phyloP scores from a whole-genome alignment of 176 grass and related monocot genomes.

The Metroxylon sagu region DNA sequence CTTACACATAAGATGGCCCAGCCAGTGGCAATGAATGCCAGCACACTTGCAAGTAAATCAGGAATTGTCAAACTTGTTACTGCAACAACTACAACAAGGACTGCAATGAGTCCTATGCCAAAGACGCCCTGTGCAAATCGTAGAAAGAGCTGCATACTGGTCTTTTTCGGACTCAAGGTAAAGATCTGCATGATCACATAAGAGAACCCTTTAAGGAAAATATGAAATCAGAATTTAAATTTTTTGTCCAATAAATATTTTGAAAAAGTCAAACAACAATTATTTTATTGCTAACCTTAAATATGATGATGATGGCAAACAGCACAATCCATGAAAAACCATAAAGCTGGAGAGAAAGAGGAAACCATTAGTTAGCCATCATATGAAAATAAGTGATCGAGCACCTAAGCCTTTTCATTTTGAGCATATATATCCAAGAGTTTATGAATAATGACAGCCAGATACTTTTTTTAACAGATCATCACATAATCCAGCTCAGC shows the following conservation, averaged over 20 bases:
- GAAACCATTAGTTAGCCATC: conserved; percentile 17
- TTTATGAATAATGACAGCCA: too few relatives aligned
- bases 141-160: conserved; percentile 41
- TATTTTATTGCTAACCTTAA: conserved; percentile 52
- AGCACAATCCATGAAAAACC: conserved; percentile 93
- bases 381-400: too few relatives aligned
- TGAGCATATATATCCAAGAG: too few relatives aligned
- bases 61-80: conserved; percentile 61
- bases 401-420: too few relatives aligned
- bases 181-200: conserved; percentile 41
- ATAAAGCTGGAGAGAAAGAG: conserved; percentile 51
- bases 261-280: background rate
- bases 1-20: conserved; percentile 84
- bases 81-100: conserved; percentile 48
- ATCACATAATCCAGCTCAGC: too few relatives aligned
- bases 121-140: conserved; percentile 77
- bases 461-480: too few relatives aligned
- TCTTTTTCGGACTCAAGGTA: conserved; percentile 66
- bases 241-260: background rate
- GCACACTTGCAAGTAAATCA: conserved; percentile 77
- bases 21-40: conserved; percentile 84
- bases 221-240: too few relatives aligned
- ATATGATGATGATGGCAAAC: conserved; percentile 60
- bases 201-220: conserved; percentile 2
- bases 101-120: conserved; percentile 62